Evolutionary conservation across 1,284 basidiomycete species (phyloP).

Genomic region (Fomes fomentarius): DNA sequence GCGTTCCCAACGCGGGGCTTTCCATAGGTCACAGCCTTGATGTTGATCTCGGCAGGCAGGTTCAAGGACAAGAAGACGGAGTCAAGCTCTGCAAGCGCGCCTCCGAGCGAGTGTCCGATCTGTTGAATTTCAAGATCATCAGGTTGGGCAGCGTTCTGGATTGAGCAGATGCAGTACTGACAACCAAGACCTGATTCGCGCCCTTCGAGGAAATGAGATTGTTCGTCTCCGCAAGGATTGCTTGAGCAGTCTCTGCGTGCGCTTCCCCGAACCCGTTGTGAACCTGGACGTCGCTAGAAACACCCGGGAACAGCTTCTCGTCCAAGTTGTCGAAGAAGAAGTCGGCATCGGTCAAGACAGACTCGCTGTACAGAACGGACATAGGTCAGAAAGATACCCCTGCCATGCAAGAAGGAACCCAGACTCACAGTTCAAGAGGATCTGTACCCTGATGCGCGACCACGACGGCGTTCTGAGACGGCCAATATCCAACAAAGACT

Average conservation of each 20-base stretch:
- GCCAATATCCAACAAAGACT: constrained; percentile 54
- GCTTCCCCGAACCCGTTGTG: constrained; percentile 54
- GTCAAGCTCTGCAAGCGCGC: constrained; percentile 44
- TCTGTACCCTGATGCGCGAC: constrained; percentile 58
- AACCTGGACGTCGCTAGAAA: constrained; percentile 40
- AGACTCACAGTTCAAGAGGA: constrained; percentile 44
- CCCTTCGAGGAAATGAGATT: constrained; percentile 36
- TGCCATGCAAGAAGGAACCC: neutral
- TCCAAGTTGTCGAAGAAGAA: constrained; percentile 38
- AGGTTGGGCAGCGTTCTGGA: too few relatives aligned
- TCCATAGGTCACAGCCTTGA: constrained; percentile 43
- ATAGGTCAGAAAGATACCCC: too few relatives aligned
- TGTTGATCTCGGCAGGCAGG: constrained; percentile 35
- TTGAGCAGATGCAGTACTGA: too few relatives aligned
- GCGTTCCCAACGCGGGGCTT: constrained; percentile 43
- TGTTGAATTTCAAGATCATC: too few relatives aligned
- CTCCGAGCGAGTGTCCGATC: constrained; percentile 45
- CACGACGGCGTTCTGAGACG: constrained; percentile 47
- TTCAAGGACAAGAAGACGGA: constrained; percentile 40
- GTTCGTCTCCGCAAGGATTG: constrained; percentile 43
- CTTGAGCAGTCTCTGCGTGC: constrained; percentile 44
- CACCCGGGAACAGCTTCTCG: constrained; percentile 50
- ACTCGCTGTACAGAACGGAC: constrained; percentile 34
- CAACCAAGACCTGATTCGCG: constrained; percentile 41
- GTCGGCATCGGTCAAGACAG: constrained; percentile 52